Conservation (phyloP, 2,329 filamentous ascomycete species). For the Colletotrichum gigasporum region DNA sequence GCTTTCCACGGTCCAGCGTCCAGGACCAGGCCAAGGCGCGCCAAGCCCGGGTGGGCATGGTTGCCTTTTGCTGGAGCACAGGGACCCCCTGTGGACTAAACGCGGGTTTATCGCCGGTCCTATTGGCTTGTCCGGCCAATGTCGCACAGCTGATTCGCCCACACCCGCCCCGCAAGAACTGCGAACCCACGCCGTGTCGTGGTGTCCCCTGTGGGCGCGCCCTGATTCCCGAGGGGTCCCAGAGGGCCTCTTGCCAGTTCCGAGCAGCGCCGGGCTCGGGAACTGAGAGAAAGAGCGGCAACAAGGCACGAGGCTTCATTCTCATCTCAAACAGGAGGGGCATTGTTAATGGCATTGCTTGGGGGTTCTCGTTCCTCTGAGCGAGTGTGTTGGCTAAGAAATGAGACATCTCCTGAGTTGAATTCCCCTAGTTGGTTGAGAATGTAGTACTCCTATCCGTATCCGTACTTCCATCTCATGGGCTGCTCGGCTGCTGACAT, state of each 20-base stretch:
- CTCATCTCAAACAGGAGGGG: not conserved
- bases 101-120: not conserved
- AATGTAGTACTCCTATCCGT: too few relatives aligned
- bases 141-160: conserved; percentile 25
- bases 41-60: not conserved
- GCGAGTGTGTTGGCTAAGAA: too few relatives aligned
- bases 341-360: too few relatives aligned
- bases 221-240: too few relatives aligned
- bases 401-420: too few relatives aligned
- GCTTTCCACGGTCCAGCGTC: not conserved
- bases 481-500: conserved; percentile 13
- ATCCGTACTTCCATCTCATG: too few relatives aligned
- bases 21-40: not conserved
- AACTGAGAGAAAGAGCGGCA: too few relatives aligned
- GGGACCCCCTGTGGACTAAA: not conserved
- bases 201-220: too few relatives aligned
- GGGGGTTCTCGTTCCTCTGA: too few relatives aligned
- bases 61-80: not conserved
- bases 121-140: conserved; percentile 22
- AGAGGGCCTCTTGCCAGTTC: not conserved
- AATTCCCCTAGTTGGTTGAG: too few relatives aligned
- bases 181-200: not conserved
- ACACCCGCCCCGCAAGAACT: not conserved
- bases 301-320: not conserved
- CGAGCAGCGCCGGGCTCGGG: not conserved